Base-by-base conservation (phyloP, 192 early-diverging fungal genomes). In the Borealophlyctis nickersoniae region DNA sequence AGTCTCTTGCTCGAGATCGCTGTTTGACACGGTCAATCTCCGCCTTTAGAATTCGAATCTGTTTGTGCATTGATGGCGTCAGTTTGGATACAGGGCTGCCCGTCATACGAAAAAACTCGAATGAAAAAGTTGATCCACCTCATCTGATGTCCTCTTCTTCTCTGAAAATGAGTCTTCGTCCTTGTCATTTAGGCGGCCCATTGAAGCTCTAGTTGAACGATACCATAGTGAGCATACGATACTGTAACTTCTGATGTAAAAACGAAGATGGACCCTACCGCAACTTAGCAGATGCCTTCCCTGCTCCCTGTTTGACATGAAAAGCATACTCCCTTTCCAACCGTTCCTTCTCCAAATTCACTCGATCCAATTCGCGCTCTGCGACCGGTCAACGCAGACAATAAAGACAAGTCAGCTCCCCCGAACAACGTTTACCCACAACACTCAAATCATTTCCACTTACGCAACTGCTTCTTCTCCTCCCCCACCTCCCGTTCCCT, bases 1-100 rank as follows among this genome's bases (percentile, higher is more conserved):
- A 45, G 9, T 45, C 19, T 19, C 39, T 45, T 45, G 39, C 19
- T 45, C 39, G 39, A 13, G 66, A 61, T 1, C 78, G 63, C 27
- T 74, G 64, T 50, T 80, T 76, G 56, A 80, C 73, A 24, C 78
- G 67, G 32, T 77, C 74, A 22, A 80, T 75, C 27, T 77, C 72
- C 2, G 66, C 68, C 60, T 74, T 63, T 14, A 80, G 61, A 19
- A 63, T 62, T 19, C 26, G 36, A 2, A 67, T 66, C 71, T 75
- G 57, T 45, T 45, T 45, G 39, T 45, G 7, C 19, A 19, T 13
- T 7, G 19, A 19, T 45, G 19, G 39, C 39, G 39, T 45, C 39
- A 45, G 39, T 13, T 13, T 7, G 39, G 7, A 19, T 45, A 13
- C 39, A 19, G n/a, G n/a, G n/a, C n/a, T 45, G 19, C 19, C 0